Evolutionary conservation across 2,329 filamentous ascomycete species (phyloP).

Genomic region (Colletotrichum brevisporum): DNA sequence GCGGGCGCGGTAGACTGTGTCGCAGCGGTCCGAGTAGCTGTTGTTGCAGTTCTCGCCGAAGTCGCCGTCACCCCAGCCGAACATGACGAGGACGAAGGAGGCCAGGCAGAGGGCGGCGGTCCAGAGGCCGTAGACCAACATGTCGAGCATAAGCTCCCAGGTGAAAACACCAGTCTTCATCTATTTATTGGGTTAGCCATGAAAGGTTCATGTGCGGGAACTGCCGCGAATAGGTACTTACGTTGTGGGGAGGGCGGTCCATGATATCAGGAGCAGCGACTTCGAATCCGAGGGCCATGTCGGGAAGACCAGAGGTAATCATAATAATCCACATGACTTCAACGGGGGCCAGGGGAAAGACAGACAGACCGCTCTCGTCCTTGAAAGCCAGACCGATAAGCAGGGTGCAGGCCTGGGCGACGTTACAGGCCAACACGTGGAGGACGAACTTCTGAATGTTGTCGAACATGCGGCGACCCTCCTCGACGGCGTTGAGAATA

Average conservation of each 20-base stretch:
- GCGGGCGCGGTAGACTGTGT: slow-evolving; percentile 76
- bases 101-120: slow-evolving; percentile 72
- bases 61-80: slow-evolving; percentile 63
- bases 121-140: slow-evolving; percentile 77
- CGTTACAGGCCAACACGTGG: slow-evolving; percentile 77
- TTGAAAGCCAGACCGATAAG: slow-evolving; percentile 81
- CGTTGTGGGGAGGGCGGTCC: slow-evolving; percentile 75
- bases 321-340: slow-evolving; percentile 86
- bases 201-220: neutral
- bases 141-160: slow-evolving; percentile 74
- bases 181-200: slow-evolving; percentile 39
- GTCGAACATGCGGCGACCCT: slow-evolving; percentile 79
- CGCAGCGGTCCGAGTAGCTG: slow-evolving; percentile 64
- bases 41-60: slow-evolving; percentile 74
- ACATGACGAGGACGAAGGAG: slow-evolving; percentile 67
- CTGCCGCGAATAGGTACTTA: slow-evolving; percentile 53
- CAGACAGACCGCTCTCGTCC: slow-evolving; percentile 72
- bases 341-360: slow-evolving; percentile 80
- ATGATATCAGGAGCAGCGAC: slow-evolving; percentile 78
- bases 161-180: slow-evolving; percentile 73
- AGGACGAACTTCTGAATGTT: slow-evolving; percentile 82
- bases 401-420: slow-evolving; percentile 77
- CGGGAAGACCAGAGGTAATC: slow-evolving; percentile 80
- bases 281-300: slow-evolving; percentile 83
- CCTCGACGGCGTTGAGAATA: slow-evolving; percentile 79